Evolutionary conservation across 768 basidiomycete species (phyloP).

Genomic region (Suillus brevipes): DNA sequence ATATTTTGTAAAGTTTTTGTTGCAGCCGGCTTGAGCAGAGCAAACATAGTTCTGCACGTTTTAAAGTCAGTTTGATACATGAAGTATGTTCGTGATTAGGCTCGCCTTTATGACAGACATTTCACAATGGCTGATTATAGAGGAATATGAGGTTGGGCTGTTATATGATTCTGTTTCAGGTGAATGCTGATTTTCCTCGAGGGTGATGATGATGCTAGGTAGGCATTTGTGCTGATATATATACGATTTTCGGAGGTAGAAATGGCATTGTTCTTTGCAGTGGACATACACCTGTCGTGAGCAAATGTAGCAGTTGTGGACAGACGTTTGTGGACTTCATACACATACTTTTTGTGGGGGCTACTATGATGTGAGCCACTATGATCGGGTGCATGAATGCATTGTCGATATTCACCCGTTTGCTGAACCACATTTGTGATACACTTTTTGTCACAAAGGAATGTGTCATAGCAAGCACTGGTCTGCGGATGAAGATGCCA

Average conservation of each 20-base stretch:
- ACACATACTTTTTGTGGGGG: not conserved
- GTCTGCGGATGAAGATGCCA: not conserved
- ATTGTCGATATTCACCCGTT: not conserved
- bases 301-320: not conserved
- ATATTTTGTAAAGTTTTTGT: constrained; percentile 14
- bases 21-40: constrained; percentile 12
- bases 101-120: not conserved
- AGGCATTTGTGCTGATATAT: not conserved
- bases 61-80: not conserved
- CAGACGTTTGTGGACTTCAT: not conserved
- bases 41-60: constrained; percentile 19
- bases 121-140: not conserved
- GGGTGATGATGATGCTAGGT: not conserved
- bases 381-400: too few species aligned
- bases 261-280: not conserved
- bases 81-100: not conserved
- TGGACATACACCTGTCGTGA: not conserved
- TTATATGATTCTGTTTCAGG: not conserved
- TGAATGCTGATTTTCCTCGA: not conserved
- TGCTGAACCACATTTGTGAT: not conserved
- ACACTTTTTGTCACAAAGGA: not conserved
- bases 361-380: not conserved
- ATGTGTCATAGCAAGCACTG: not conserved
- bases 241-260: not conserved
- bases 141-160: not conserved